phyloP scores from a whole-genome alignment of 164 flowering plant genomes.

The Pachysandra terminalis region DNA sequence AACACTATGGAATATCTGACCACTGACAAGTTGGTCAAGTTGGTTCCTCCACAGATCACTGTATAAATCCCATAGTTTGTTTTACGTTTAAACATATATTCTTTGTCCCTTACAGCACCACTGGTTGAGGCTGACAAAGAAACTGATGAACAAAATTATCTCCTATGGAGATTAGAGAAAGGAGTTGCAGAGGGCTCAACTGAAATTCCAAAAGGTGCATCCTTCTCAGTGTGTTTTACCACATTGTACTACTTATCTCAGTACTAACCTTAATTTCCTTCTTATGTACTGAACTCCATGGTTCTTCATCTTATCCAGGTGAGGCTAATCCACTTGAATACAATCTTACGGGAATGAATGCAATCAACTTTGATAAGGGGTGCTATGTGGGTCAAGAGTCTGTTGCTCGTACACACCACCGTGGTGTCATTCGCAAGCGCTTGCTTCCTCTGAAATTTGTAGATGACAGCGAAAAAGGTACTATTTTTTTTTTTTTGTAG shows the following conservation, averaged over 20 bases:
- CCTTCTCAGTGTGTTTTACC: background rate
- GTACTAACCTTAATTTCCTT: too few species aligned
- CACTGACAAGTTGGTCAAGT: background rate
- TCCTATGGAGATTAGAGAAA: slow-evolving; percentile 72
- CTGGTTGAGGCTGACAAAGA: slow-evolving; percentile 85
- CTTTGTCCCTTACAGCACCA: slow-evolving; percentile 56
- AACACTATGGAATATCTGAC: too few species aligned
- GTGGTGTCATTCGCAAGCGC: slow-evolving; percentile 86
- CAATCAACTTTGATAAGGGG: slow-evolving; percentile 93
- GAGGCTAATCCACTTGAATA: slow-evolving; percentile 95
- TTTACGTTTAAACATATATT: too few species aligned
- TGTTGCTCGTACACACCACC: slow-evolving; percentile 89
- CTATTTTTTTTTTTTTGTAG: too few species aligned
- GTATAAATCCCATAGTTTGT: background rate
- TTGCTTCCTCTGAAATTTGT: slow-evolving; percentile 72
- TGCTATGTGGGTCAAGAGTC: slow-evolving; percentile 96
- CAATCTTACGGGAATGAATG: slow-evolving; percentile 81
- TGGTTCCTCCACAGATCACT: background rate
- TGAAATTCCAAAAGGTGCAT: slow-evolving; percentile 86
- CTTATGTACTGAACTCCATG: too few species aligned
- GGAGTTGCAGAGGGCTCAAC: slow-evolving; percentile 95
- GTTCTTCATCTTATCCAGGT: slow-evolving; percentile 36
- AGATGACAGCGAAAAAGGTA: slow-evolving; percentile 55
- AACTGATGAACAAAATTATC: slow-evolving; percentile 63
- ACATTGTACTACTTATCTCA: too few species aligned